Evolutionary conservation across 2,329 filamentous ascomycete species (phyloP).

Genomic region (Clonostachys rhizophaga): DNA sequence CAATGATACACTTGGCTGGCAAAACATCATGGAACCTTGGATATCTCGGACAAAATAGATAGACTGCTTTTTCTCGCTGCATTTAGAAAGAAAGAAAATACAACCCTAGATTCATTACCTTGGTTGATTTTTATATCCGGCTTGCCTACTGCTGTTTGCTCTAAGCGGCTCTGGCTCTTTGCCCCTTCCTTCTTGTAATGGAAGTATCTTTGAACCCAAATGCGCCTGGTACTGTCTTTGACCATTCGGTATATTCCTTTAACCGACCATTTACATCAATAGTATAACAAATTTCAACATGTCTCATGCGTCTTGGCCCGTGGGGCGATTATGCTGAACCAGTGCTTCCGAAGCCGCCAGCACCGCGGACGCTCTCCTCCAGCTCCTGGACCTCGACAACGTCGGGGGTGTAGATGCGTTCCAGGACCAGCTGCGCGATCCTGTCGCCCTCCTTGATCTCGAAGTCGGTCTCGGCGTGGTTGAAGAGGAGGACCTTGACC

Average conservation of each 20-base stretch:
- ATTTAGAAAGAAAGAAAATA: neutral
- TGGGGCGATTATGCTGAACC: slow-evolving; percentile 31
- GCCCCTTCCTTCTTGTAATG: no score
- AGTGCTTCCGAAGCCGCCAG: slow-evolving; percentile 88
- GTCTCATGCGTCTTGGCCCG: no score
- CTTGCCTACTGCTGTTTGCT: neutral
- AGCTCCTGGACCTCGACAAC: slow-evolving; percentile 85
- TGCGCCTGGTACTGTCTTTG: no score
- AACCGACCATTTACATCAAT: no score
- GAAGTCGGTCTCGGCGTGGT: slow-evolving; percentile 81
- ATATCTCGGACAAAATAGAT: no score
- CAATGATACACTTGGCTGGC: neutral
- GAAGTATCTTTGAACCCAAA: no score
- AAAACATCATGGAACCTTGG: neutral
- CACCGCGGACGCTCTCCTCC: slow-evolving; percentile 85
- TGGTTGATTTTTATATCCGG: neutral
- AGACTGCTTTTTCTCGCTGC: no score
- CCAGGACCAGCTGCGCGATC: slow-evolving; percentile 87
- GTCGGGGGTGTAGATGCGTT: slow-evolving; percentile 91
- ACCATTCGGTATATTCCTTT: no score
- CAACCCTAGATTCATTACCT: no score
- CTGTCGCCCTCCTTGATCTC: slow-evolving; percentile 80
- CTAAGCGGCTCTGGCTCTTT: no score
- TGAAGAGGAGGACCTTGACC: slow-evolving; percentile 93
- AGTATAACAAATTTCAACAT: no score